Base-by-base conservation (phyloP, 1,284 basidiomycete genomes). In the Ganoderma resinaceum region DNA sequence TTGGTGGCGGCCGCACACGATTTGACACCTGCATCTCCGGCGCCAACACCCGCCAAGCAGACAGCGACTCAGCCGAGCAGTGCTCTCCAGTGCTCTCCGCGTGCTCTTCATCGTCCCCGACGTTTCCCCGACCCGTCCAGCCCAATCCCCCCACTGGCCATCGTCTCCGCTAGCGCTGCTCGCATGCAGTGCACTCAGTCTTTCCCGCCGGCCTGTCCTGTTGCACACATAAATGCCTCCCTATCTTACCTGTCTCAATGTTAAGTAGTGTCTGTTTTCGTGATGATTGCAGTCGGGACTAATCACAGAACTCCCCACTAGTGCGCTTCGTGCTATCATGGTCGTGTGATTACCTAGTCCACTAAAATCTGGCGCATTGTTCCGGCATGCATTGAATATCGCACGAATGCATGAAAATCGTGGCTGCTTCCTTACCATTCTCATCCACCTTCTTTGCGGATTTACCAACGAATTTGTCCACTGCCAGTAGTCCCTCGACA, bases 51-150 rank as follows among this genome's bases (percentile, higher is more conserved):
- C 43, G 6, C 43, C 37, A 38, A 12, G 9, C 8, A 46, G 20
- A 46, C 20, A 46, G n/a, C 43, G n/a, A n/a, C n/a, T n/a, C n/a
- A n/a, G n/a, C n/a, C n/a, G 43, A 46, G 43, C 43, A 46, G 43
- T 46, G 43, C 43, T 46, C 43, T n/a, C n/a, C 43, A 46, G 43
- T 46, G 43, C 43, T 46, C 43, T n/a, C n/a, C 43, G 43, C 43
- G 43, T 26, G 46, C 46, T 49, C 46, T n/a, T 12, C 43, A 23
- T 11, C 43, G 43, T 49, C 46, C 23, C 46, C 46, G 46, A 49
- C 46, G n/a, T 23, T 49, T 52, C 46, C 46, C 46, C 46, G 46
- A 26, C 46, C n/a, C 46, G 11, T 26, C 23, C 46, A 52, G 23
- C 46, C 46, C 46, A 26, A 12, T 49, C 23, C 23, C 46, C 11